Evolutionary conservation across 2,329 filamentous ascomycete genomes (phyloP), one percentile per base, ranked within the genome.

Genomic region (Penicillium sp.): DNA sequence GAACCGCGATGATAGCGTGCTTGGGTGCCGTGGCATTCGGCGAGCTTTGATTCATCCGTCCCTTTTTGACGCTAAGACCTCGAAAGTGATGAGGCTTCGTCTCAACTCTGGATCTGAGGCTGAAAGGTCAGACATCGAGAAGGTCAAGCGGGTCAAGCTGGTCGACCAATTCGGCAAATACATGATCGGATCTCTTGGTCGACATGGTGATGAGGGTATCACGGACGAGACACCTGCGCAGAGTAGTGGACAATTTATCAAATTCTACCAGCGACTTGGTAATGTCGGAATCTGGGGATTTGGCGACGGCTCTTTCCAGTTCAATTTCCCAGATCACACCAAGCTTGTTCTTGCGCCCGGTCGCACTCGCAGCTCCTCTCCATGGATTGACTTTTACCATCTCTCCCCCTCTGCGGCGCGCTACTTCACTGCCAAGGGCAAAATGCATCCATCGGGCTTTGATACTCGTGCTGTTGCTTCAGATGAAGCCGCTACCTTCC

Each of bases 201-300:
- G 78, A 59, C 73, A 75, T 64, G 77, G 73, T 1, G 74, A 77
- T 49, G 76, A 78, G 33, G 73, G 68, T 4, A 58, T 70, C 22
- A 61, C 68, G 4, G 72, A 73, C 14, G 71, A 73, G 8, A 25
- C 67, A 33, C 67, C 64, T 6, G 53, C 64, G 48, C 54, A 70
- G 49, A 70, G 63, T n/a, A 72, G 72, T 14, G 70, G 70, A 6
- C 77, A 78, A 28, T 82, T 80, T 61, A 75, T 83, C 66, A 81
- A 80, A 55, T 83, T 82, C 68, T 83, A 82, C 67, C 80, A 83
- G 65, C 74, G 81, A 13, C 69, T 83, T 19, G 81, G 81, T 6
- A 83, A 83, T 63, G 80, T 83, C n/a, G 80, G 80, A n/a, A 77
- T 82, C 43, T 83, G 81, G 81, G 80, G 80, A 2, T 83, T 82